Percentiles rank a stretch among this genome's conserved stretches.
phyloP scores from a whole-genome alignment of 306 rosid species.

The Medicago truncatula region DNA sequence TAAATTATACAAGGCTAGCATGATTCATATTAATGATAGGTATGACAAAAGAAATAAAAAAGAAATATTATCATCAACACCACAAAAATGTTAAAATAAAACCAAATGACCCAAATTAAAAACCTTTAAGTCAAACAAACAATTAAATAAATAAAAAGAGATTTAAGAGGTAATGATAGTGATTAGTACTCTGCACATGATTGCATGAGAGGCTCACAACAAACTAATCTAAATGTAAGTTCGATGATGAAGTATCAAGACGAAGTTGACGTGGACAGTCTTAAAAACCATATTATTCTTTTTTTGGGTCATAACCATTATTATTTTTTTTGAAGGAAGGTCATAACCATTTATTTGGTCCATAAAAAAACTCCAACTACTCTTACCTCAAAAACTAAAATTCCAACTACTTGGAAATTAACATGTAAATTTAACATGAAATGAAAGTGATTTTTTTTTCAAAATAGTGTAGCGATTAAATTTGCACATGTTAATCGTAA shows the following conservation, averaged over 20 bases:
- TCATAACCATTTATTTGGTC: too few species aligned
- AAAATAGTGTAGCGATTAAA: too few species aligned
- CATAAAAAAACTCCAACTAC: too few species aligned
- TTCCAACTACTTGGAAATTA: too few species aligned
- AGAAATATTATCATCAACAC: not conserved
- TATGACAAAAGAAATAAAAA: slow-evolving; percentile 5
- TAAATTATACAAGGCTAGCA: not conserved
- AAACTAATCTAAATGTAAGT: not conserved
- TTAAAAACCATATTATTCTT: not conserved
- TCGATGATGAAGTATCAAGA: slow-evolving; percentile 35
- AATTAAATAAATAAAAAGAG: slow-evolving; percentile 15
- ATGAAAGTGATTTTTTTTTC: too few species aligned
- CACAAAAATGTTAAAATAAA: not conserved
- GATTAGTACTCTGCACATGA: slow-evolving; percentile 44
- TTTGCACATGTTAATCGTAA: too few species aligned
- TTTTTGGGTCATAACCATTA: not conserved
- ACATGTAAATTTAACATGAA: too few species aligned
- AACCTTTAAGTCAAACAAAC: slow-evolving; percentile 3
- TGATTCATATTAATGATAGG: not conserved
- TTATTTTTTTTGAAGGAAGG: too few species aligned
- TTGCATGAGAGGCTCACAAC: slow-evolving; percentile 48
- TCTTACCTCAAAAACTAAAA: too few species aligned
- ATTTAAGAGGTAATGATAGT: slow-evolving; percentile 40
- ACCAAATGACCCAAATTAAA: not conserved
- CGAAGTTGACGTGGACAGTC: slow-evolving; percentile 44